Evolutionary conservation across 306 rosid genomes (phyloP).

Genomic region (Cicer bijugum): DNA sequence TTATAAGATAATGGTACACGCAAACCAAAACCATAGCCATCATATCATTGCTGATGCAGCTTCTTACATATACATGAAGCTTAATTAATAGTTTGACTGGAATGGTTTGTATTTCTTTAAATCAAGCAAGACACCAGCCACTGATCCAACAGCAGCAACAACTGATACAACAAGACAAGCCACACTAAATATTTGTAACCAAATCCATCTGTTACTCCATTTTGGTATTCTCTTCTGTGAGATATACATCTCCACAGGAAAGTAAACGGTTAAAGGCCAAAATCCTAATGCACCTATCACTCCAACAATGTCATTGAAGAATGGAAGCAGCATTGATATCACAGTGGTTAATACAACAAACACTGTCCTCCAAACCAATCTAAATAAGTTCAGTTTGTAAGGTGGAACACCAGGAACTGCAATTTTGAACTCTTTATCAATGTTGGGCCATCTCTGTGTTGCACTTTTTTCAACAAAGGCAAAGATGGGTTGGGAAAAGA

Average conservation of each 20-base stretch:
- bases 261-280: constrained; percentile 81
- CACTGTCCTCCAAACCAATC: constrained; percentile 63
- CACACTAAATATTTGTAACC: constrained; percentile 59
- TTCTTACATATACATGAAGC: constrained; percentile 28
- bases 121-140: constrained; percentile 69
- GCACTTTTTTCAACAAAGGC: constrained; percentile 69
- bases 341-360: constrained; percentile 69
- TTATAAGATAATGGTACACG: constrained; percentile 13
- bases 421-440: constrained; percentile 53
- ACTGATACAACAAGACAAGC: constrained; percentile 56
- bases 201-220: constrained; percentile 77
- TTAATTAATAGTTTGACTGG: constrained; percentile 48
- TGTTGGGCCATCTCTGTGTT: constrained; percentile 53
- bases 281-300: constrained; percentile 83
- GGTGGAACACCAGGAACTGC: constrained; percentile 51
- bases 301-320: constrained; percentile 79
- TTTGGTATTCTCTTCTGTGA: constrained; percentile 68
- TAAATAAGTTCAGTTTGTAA: constrained; percentile 58
- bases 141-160: constrained; percentile 73
- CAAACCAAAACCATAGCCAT: constrained; percentile 33
- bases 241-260: constrained; percentile 81
- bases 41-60: constrained; percentile 8
- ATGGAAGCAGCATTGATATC: constrained; percentile 77
- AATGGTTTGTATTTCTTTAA: constrained; percentile 66
- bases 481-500: constrained; percentile 73